Evolutionary conservation across 2,329 filamentous ascomycete genomes (phyloP).

Genomic region (Fusarium aywerte): DNA sequence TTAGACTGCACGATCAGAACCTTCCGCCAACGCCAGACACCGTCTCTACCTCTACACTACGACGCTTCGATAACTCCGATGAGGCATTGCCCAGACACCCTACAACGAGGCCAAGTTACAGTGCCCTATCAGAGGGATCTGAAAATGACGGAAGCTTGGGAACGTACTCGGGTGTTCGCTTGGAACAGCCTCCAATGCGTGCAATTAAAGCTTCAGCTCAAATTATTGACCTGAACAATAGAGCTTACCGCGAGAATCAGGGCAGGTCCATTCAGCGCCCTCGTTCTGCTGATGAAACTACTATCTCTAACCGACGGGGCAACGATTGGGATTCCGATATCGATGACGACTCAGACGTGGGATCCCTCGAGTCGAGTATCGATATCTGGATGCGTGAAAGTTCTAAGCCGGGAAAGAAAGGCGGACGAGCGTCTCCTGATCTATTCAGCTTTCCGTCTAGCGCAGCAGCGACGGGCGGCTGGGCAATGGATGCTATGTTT

Average conservation of each 20-base stretch:
- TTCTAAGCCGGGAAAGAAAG: slow-evolving; percentile 52
- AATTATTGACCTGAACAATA: slow-evolving; percentile 39
- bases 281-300: slow-evolving; percentile 60
- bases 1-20: slow-evolving; percentile 55
- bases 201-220: slow-evolving; percentile 34
- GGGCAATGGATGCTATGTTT: slow-evolving; percentile 62
- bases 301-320: slow-evolving; percentile 53
- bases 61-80: slow-evolving; percentile 61
- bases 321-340: slow-evolving; percentile 59
- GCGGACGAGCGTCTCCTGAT: slow-evolving; percentile 59
- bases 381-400: slow-evolving; percentile 70
- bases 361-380: slow-evolving; percentile 61
- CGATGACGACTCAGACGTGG: slow-evolving; percentile 53
- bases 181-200: slow-evolving; percentile 28
- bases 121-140: slow-evolving; percentile 47
- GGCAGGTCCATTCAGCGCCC: slow-evolving; percentile 53
- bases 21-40: slow-evolving; percentile 70
- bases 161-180: slow-evolving; percentile 28
- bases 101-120: slow-evolving; percentile 46
- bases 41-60: slow-evolving; percentile 66
- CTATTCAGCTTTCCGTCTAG: slow-evolving; percentile 63
- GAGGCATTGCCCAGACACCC: slow-evolving; percentile 57
- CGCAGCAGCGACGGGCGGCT: slow-evolving; percentile 52
- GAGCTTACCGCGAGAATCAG: slow-evolving; percentile 33
- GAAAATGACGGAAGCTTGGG: slow-evolving; percentile 32